A percentile compares a stretch with the other conserved stretches of the same genome.
These are phyloP conservation scores for Microbotryomycetes sp. DNA, from an alignment of 1,284 basidiomycete species.

Conservation along the genomic window DNA sequence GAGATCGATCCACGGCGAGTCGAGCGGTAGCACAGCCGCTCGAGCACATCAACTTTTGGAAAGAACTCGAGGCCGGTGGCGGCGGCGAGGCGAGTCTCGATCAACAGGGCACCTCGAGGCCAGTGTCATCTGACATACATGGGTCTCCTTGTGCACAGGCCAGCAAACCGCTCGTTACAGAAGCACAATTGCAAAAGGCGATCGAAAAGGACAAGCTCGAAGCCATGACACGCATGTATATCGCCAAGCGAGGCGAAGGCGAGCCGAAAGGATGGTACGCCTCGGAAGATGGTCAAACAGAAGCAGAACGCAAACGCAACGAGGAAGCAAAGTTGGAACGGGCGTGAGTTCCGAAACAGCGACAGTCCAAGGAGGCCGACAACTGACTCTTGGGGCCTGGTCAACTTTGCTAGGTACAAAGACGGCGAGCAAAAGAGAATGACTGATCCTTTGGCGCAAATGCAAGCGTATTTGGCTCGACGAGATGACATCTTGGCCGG, in stretches of 20 bases:
- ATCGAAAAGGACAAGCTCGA: constrained; percentile 27
- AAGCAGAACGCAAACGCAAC: constrained; percentile 26
- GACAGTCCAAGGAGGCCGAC: no score
- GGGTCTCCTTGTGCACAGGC: not conserved
- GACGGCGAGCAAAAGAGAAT: constrained; percentile 32
- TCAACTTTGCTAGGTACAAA: constrained; percentile 34
- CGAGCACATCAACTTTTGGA: constrained; percentile 35
- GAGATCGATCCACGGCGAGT: not conserved
- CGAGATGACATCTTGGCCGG: constrained; percentile 24
- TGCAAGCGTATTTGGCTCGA: constrained; percentile 32
- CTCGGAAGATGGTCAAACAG: constrained; percentile 23
- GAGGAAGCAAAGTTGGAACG: constrained; percentile 30
- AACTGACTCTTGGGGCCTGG: no score
- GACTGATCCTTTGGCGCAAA: constrained; percentile 32
- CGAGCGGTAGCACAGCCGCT: constrained; percentile 10
- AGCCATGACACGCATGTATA: constrained; percentile 30
- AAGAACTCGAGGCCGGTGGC: constrained; percentile 29
- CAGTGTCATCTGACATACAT: no score
- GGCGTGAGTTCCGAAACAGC: constrained; percentile 23
- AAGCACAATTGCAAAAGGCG: constrained; percentile 16
- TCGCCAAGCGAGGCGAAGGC: constrained; percentile 30
- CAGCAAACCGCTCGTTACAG: not conserved
- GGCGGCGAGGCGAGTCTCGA: no score
- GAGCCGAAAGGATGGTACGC: constrained; percentile 33
- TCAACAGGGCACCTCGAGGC: no score